A percentile compares a stretch with the other conserved stretches of the same genome.
Conservation (phyloP, 495 filamentous ascomycete species). For the Amorphotheca resinae region DNA sequence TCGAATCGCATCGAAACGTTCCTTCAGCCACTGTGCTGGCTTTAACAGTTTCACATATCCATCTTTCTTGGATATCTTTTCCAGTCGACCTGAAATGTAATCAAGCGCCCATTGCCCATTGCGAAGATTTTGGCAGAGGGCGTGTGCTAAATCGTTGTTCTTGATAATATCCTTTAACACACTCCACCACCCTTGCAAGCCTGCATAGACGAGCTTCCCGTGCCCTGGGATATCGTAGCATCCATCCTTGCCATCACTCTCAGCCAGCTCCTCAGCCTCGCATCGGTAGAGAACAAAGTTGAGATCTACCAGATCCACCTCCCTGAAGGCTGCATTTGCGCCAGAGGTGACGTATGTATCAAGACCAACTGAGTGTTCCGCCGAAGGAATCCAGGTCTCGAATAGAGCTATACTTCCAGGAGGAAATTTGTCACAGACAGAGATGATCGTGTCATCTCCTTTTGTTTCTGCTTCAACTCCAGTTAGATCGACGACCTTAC, state of each 20-base stretch:
- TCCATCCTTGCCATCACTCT: conserved; percentile 67
- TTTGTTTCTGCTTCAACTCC: conserved; percentile 55
- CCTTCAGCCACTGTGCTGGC: conserved; percentile 65
- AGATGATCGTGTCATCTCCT: conserved; percentile 62
- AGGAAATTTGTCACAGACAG: conserved; percentile 67
- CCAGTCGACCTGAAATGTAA: conserved; percentile 68
- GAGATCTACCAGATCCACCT: conserved; percentile 63
- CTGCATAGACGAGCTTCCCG: conserved; percentile 84
- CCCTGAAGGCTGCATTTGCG: conserved; percentile 65
- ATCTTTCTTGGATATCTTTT: conserved; percentile 51
- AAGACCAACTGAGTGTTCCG: conserved; percentile 65
- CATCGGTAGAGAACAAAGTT: conserved; percentile 89
- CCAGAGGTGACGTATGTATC: conserved; percentile 75
- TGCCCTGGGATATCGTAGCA: conserved; percentile 74
- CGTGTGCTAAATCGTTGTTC: conserved; percentile 86
- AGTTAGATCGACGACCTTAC: conserved; percentile 58
- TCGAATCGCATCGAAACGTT: conserved; percentile 73
- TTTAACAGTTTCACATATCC: conserved; percentile 45
- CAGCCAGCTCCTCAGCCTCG: conserved; percentile 82
- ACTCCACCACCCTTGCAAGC: conserved; percentile 98
- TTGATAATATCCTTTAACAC: conserved; percentile 71
- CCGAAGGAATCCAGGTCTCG: conserved; percentile 83
- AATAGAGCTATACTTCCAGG: conserved; percentile 91
- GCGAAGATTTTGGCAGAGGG: conserved; percentile 82
- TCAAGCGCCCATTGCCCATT: conserved; percentile 92